Percentiles rank a stretch among this genome's conserved stretches.
Conservation (phyloP, 371 early-diverging fungal genomes). For the Smittium culicis region DNA sequence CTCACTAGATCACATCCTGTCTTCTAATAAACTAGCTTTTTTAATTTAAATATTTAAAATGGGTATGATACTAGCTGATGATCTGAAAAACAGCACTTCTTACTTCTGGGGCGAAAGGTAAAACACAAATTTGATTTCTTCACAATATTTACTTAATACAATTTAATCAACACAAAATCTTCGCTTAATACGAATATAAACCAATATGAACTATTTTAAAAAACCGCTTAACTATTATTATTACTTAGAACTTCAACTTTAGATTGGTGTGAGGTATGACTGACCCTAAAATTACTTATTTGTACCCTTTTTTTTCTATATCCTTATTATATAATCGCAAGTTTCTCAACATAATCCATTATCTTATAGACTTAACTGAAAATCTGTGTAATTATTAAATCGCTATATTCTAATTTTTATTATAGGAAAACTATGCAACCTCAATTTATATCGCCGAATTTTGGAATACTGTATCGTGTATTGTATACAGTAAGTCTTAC, state of each 20-base stretch:
- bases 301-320: not conserved
- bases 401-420: not conserved
- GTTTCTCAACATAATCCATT: too few species aligned
- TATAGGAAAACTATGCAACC: slow-evolving; percentile 29
- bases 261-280: slow-evolving; percentile 40
- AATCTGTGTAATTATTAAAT: not conserved
- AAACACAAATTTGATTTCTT: not conserved
- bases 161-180: too few species aligned
- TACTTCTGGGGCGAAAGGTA: slow-evolving; percentile 34
- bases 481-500: slow-evolving; percentile 19
- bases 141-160: slow-evolving; percentile 7
- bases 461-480: slow-evolving; percentile 52
- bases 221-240: not conserved
- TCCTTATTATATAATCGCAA: too few species aligned
- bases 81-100: not conserved
- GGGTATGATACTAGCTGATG: not conserved
- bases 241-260: slow-evolving; percentile 35
- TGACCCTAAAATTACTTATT: not conserved
- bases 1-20: too few species aligned
- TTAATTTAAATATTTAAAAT: too few species aligned
- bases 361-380: too few species aligned
- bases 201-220: not conserved
- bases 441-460: slow-evolving; percentile 49
- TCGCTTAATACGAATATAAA: not conserved
- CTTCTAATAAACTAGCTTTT: too few species aligned